These are phyloP conservation scores for Amphichorda felina DNA, from an alignment of 2,329 filamentous ascomycete genomes.

Conservation along the genomic window DNA sequence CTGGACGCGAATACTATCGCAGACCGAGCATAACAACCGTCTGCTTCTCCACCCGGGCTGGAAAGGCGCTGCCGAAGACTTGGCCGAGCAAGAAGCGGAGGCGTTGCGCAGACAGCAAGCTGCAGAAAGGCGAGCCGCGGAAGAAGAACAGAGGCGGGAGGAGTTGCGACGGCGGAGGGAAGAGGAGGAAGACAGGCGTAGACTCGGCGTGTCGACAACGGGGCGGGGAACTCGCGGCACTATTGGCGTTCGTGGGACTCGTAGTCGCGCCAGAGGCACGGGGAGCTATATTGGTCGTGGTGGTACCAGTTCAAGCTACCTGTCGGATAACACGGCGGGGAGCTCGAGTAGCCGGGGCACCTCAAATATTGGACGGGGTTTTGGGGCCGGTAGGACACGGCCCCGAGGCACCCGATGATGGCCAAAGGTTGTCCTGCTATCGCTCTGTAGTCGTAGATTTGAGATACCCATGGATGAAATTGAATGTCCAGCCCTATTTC, in stretches of 20 bases:
- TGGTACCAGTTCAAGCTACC: conserved; percentile 12
- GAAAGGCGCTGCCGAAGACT: conserved; percentile 79
- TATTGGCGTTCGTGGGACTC: conserved; percentile 14
- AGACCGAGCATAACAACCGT: conserved; percentile 95
- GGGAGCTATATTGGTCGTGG: conserved; percentile 5
- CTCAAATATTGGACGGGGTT: conserved; percentile 22
- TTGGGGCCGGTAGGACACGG: conserved; percentile 18
- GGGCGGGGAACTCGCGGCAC: conserved; percentile 16
- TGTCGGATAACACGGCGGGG: conserved; percentile 9
- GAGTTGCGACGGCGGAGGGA: conserved; percentile 53
- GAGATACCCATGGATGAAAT: conserved; percentile 15
- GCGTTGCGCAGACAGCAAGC: conserved; percentile 61
- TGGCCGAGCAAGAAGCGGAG: conserved; percentile 79
- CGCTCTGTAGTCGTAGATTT: conserved; percentile 2
- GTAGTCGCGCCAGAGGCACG: conserved; percentile 14
- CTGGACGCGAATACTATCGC: conserved; percentile 90
- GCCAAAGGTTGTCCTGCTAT: conserved; percentile 1
- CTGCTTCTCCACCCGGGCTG: conserved; percentile 79
- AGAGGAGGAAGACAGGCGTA: conserved; percentile 39
- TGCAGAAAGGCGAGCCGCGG: conserved; percentile 62
- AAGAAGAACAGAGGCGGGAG: conserved; percentile 68
- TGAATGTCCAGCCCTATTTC: conserved; percentile 19
- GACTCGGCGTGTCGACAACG: conserved; percentile 12
- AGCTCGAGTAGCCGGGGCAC: conserved; percentile 15
- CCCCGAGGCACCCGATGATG: conserved; percentile 17